These are phyloP conservation scores for Eremochloa ophiuroides DNA, from an alignment of 176 grass and related monocot genomes.

Conservation along the genomic window DNA sequence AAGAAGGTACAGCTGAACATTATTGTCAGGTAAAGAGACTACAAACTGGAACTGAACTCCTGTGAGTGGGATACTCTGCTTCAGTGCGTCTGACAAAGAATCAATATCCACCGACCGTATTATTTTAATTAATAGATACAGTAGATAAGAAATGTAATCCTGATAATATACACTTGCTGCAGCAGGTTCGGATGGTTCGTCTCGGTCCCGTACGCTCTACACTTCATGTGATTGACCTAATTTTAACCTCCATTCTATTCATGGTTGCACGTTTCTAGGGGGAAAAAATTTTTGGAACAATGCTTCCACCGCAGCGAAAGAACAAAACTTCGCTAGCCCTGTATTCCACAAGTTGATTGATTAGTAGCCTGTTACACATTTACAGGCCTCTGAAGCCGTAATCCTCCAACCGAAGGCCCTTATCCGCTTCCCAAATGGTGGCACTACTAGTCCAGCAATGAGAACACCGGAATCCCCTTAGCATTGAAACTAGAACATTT, in stretches of 20 bases:
- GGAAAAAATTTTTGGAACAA: too few relatives aligned
- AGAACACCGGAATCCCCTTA: conserved; percentile 84
- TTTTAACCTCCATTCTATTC: neutral
- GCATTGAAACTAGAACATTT: conserved; percentile 58
- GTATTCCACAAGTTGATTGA: neutral
- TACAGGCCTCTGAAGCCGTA: conserved; percentile 1
- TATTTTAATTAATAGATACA: neutral
- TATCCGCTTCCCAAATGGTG: neutral
- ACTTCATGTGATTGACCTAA: neutral
- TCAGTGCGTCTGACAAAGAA: neutral
- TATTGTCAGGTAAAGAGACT: neutral
- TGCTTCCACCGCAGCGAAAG: neutral
- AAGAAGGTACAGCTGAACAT: neutral
- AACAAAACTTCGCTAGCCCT: conserved; percentile 13
- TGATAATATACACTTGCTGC: neutral
- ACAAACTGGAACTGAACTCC: neutral
- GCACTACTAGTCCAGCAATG: conserved; percentile 36
- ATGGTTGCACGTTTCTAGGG: neutral
- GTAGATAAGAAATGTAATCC: neutral
- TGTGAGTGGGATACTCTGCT: neutral
- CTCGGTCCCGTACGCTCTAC: neutral
- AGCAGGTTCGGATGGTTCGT: neutral
- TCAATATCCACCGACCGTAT: neutral
- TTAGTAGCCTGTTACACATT: conserved; percentile 23
- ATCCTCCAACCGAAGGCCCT: neutral